Evolutionary conservation across 2,329 filamentous ascomycete genomes (phyloP).

Genomic region (Ceratocystis cubensis): DNA sequence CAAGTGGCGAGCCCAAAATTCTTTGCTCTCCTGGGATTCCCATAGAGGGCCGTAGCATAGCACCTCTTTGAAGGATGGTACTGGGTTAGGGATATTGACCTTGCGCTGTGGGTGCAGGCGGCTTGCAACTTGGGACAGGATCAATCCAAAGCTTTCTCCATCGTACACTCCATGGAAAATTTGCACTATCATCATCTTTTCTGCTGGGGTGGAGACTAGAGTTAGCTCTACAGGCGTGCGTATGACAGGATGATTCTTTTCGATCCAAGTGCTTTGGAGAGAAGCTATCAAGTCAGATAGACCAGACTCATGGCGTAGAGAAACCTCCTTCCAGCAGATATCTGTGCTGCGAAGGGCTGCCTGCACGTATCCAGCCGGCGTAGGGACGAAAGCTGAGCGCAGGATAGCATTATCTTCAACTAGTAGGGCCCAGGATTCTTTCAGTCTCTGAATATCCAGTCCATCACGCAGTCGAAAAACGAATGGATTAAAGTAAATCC

Average conservation of each 20-base stretch:
- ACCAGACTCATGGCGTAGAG: background rate
- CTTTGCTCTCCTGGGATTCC: conserved; percentile 30
- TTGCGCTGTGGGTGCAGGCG: background rate
- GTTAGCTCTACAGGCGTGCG: conserved; percentile 41
- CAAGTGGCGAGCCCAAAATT: conserved; percentile 58
- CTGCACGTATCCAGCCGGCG: conserved; percentile 65
- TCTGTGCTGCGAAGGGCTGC: conserved; percentile 41
- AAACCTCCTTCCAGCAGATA: conserved; percentile 35
- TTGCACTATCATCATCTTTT: conserved; percentile 43
- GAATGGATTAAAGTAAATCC: conserved; percentile 68
- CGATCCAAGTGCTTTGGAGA: conserved; percentile 39
- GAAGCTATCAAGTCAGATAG: background rate
- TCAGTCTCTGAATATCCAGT: conserved; percentile 38
- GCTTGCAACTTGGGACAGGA: conserved; percentile 36
- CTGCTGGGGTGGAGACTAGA: conserved; percentile 27
- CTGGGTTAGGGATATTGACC: background rate
- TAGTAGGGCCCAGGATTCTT: conserved; percentile 44
- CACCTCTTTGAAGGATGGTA: conserved; percentile 46
- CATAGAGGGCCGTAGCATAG: conserved; percentile 57
- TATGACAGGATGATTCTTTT: conserved; percentile 38
- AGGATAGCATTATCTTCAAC: conserved; percentile 48
- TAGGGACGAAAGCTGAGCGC: conserved; percentile 59
- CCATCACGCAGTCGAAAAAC: conserved; percentile 39
- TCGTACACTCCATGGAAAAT: conserved; percentile 86
- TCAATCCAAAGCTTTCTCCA: conserved; percentile 59